Percentiles rank a stretch among this genome's conserved stretches.
These are phyloP conservation scores for Papilionanthe hybrid DNA, from an alignment of 116 monocot genomes.

Conservation along the genomic window DNA sequence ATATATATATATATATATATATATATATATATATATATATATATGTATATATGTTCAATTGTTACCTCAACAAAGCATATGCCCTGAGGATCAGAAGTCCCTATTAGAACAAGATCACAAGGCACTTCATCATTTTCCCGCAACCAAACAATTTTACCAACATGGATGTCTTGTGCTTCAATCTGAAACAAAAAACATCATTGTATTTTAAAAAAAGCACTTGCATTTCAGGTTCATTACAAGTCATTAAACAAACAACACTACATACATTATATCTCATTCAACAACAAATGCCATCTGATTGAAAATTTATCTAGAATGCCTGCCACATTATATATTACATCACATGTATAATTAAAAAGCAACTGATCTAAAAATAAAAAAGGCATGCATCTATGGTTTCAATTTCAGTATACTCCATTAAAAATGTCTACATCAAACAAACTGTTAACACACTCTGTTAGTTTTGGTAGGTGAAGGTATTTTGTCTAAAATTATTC, in stretches of 20 bases:
- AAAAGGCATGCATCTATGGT: background rate
- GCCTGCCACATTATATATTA: background rate
- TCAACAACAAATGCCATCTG: background rate
- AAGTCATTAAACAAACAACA: background rate
- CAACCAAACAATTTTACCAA: constrained; percentile 93
- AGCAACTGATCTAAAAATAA: background rate
- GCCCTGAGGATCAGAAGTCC: constrained; percentile 92
- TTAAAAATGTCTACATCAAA: background rate
- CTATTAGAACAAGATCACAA: constrained; percentile 90
- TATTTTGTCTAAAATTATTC: background rate
- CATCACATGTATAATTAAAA: background rate
- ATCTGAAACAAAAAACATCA: constrained; percentile 40
- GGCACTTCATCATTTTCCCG: constrained; percentile 98
- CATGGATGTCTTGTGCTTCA: constrained; percentile 89
- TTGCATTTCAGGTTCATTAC: background rate
- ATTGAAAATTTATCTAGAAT: background rate
- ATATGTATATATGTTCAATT: background rate
- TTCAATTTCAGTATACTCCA: background rate
- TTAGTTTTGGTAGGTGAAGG: background rate
- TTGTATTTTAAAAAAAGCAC: background rate
- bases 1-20: too few relatives aligned
- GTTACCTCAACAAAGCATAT: constrained; percentile 89
- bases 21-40: too few relatives aligned
- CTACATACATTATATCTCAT: background rate
- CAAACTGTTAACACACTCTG: background rate